Base-by-base conservation (phyloP, 1,284 basidiomycete genomes). In the Cutaneotrichosporon curvatum region DNA sequence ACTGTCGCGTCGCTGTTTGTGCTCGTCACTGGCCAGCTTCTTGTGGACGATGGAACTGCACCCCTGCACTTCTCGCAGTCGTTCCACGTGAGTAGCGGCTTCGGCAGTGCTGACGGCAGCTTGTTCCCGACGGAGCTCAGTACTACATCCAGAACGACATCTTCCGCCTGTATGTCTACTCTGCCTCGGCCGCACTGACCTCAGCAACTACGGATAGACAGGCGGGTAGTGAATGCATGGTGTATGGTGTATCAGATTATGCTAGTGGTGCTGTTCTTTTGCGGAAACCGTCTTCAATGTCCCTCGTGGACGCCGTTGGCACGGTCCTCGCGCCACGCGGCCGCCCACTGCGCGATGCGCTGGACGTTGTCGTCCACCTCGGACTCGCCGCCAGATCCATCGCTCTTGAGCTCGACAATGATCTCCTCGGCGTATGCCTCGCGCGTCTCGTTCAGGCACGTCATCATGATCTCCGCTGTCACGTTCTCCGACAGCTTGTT, bases 401-500 rank as follows among this genome's bases (percentile, higher is more conserved):
- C 85, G 64, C 86, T 90, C 52, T 76, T 71, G 20, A 98, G 76
- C 66, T 90, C 88, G 19, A 97, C 84, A 25, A 98, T 79, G 54
- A 94, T 87, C 67, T 89, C 84, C 19, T 78, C 68, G 0, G 83
- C 79, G 69, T 97, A 99, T 1, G 87, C 86, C 33, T 82, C 81
- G 31, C 82, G 77, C 2, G 94, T 92, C 68, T 98, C 94, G 37
- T 88, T 85, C 9, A 86, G 74, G 20, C 95, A 84, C 30, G 91
- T 83, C 62, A 88, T 79, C 92, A 98, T 96, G 66, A 99, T 98
- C 73, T 99, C 94, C 9, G 92, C 91, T 60, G 92, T 84, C 71
- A 98, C 94, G 70, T 99, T 99, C 72, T 98, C 95, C 67, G 92
- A 85, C 10, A 98, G 89, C 74, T 99, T 99, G 66, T 88, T 87